Conservation (phyloP, 2,329 filamentous ascomycete genomes). For the Sclerotinia borealis region DNA sequence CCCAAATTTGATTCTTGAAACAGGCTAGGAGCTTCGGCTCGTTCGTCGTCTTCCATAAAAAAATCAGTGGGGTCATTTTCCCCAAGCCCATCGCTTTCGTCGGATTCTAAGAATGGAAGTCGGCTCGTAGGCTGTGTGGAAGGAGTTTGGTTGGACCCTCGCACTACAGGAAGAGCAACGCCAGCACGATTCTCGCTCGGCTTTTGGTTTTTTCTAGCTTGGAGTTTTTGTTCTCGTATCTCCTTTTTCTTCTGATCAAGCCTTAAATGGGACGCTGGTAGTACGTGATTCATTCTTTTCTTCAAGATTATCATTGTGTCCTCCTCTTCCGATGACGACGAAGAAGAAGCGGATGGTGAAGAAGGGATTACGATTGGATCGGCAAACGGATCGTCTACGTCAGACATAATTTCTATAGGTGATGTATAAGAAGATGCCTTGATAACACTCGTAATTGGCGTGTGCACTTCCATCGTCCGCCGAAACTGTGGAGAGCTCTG, state of each 20-base stretch:
- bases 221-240: constrained; percentile 20
- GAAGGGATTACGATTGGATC: not conserved
- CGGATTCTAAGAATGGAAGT: constrained; percentile 17
- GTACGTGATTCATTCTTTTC: constrained; percentile 48
- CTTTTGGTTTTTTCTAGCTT: constrained; percentile 17
- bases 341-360: constrained; percentile 17
- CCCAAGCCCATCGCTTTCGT: constrained; percentile 25
- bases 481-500: constrained; percentile 9
- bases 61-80: constrained; percentile 11
- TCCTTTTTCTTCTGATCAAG: constrained; percentile 45
- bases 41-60: constrained; percentile 16
- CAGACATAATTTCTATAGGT: constrained; percentile 16
- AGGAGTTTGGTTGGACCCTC: not conserved
- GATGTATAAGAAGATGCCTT: constrained; percentile 15
- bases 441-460: constrained; percentile 29
- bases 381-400: constrained; percentile 24
- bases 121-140: not conserved
- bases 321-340: constrained; percentile 24
- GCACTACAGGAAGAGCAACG: constrained; percentile 27
- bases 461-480: constrained; percentile 19
- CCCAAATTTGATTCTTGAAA: constrained; percentile 21
- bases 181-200: constrained; percentile 25
- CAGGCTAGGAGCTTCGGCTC: constrained; percentile 13
- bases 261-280: constrained; percentile 62
- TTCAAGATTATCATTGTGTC: constrained; percentile 25